Base-by-base conservation (phyloP, 495 filamentous ascomycete species). In the Astrocystis sublimbata region DNA sequence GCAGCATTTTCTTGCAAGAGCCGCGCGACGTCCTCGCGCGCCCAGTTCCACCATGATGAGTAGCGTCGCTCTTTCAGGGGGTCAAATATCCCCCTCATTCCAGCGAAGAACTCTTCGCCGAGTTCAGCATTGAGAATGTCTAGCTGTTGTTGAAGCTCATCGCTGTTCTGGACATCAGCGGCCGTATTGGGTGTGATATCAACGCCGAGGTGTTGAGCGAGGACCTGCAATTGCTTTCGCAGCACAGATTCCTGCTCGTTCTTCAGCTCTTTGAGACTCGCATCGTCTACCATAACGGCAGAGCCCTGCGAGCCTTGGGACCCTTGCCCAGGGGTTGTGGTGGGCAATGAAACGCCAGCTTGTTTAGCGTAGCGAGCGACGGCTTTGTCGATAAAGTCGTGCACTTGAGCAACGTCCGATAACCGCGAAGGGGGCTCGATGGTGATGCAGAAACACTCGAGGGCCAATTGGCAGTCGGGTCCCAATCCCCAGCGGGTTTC, bases 1-100 rank as follows among this genome's bases (percentile, higher is more conserved):
- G 93, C 91, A 69, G 92, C 89, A 76, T 92, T 92, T 76, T 91
- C 93, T 90, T 93, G 93, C 75, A 84, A 88, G 49, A 93, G 79
- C 21, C 53, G 53, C 23, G 38, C 53, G 26, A 89, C 90, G 73
- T 94, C 91, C 67, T 93, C 90, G 50, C 91, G 87, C 36, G 87
- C 91, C 91, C 91, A 94, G 71, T 94, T 94, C 91, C 91, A 94
- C 1, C 88, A 90, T 1, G 90, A 93, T 72, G 93, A 91, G 73
- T 92, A 94, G 23, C 92, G 82, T 73, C 91, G 84, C 23, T 90
- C 90, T 72, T 94, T 94, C 33, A 93, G 80, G 5, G 85, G 78
- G 65, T 86, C 88, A 74, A 94, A 94, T 5, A 88, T 81, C 4
- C 91, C 90, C 68, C 91, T 88, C 66, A 94, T 93, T 36, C 91